Conservation (phyloP, 192 early-diverging fungal genomes). For the Backusella psychrophila region DNA sequence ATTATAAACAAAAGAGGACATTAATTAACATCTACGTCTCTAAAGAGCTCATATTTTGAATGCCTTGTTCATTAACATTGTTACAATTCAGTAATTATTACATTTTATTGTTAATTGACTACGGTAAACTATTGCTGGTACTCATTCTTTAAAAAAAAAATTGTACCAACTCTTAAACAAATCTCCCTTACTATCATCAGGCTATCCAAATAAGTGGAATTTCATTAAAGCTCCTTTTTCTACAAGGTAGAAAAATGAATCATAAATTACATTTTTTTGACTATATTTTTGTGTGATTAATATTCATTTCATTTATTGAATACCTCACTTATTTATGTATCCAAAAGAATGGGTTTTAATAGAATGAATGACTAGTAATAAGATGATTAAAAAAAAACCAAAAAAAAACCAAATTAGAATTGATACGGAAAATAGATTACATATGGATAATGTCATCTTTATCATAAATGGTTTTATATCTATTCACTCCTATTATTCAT, state of each 20-base stretch:
- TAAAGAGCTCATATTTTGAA: neutral
- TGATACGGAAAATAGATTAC: neutral
- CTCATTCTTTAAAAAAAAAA: neutral
- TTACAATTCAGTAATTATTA: neutral
- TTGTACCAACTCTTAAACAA: neutral
- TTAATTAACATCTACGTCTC: neutral
- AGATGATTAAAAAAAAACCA: neutral
- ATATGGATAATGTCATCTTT: neutral
- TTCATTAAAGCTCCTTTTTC: conserved; percentile 4
- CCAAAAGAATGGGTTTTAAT: neutral
- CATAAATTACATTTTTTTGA: neutral
- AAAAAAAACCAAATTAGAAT: neutral
- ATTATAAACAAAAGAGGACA: neutral
- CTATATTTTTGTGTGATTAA: neutral
- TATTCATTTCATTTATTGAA: neutral
- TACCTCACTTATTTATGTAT: neutral
- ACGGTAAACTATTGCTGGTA: neutral
- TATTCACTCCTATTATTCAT: neutral
- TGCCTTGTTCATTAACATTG: neutral
- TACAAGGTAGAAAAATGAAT: neutral
- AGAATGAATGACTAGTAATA: neutral
- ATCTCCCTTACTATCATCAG: neutral
- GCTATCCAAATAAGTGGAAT: neutral
- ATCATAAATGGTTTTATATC: neutral
- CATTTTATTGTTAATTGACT: neutral